A percentile compares a stretch with the other conserved stretches of the same genome.
Conservation (phyloP, 2,329 filamentous ascomycete species). For the Pseudopyrenochaeta lycopersici region DNA sequence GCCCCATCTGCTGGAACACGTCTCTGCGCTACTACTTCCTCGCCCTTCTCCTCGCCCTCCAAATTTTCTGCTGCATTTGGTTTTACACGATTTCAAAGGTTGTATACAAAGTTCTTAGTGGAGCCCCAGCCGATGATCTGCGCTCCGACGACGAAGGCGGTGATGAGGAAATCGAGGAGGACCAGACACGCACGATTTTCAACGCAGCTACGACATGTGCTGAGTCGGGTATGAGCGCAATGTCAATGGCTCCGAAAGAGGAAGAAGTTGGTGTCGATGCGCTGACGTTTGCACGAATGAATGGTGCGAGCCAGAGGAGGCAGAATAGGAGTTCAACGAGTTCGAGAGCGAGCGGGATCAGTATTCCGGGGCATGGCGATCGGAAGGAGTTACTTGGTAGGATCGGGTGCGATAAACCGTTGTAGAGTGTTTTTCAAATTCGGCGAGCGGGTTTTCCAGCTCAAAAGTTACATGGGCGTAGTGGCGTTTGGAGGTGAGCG, state of each 20-base stretch:
- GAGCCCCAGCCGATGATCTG: constrained; percentile 81
- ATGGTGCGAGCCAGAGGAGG: constrained; percentile 56
- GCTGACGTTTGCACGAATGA: constrained; percentile 67
- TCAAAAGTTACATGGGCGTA: neutral
- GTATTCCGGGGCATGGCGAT: constrained; percentile 75
- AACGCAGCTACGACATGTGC: constrained; percentile 39
- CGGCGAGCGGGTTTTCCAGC: neutral
- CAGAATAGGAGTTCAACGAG: constrained; percentile 60
- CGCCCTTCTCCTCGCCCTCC: constrained; percentile 76
- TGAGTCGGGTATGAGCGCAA: constrained; percentile 38
- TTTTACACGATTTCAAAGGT: constrained; percentile 88
- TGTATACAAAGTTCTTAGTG: constrained; percentile 79
- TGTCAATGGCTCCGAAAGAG: constrained; percentile 61
- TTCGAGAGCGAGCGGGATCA: constrained; percentile 60
- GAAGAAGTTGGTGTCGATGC: constrained; percentile 79
- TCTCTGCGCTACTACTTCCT: constrained; percentile 81
- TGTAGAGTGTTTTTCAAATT: no score
- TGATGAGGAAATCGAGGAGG: constrained; percentile 53
- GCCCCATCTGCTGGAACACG: constrained; percentile 81
- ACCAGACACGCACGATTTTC: constrained; percentile 27
- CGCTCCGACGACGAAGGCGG: constrained; percentile 87
- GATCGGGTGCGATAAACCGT: constrained; percentile 81
- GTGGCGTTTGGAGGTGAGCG: neutral
- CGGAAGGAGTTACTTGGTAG: constrained; percentile 82
- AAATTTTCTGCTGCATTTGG: constrained; percentile 85